Percentiles rank a stretch among this genome's conserved stretches.
Evolutionary conservation across 2,329 filamentous ascomycete genomes (phyloP).

Genomic region (Fusarium transvaalense): DNA sequence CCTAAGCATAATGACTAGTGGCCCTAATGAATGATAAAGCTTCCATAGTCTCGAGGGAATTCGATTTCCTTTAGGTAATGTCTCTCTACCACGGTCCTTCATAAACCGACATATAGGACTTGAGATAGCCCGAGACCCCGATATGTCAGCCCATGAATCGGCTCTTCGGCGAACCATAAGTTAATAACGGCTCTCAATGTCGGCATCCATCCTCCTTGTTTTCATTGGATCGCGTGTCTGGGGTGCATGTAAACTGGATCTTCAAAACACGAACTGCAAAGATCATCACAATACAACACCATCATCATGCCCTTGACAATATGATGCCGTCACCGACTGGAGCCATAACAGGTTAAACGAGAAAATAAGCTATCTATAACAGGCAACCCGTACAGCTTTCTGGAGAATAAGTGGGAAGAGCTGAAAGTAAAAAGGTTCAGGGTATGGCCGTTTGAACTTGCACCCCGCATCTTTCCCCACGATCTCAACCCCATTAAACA

Average conservation of each 20-base stretch:
- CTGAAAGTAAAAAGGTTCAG: constrained; percentile 3
- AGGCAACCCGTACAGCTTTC: neutral
- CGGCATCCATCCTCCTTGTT: neutral
- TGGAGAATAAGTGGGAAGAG: constrained; percentile 2
- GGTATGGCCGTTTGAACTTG: constrained; percentile 13
- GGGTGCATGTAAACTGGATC: constrained; percentile 29
- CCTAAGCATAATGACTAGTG: neutral
- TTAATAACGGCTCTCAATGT: neutral
- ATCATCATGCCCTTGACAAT: constrained; percentile 14
- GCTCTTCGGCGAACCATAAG: constrained; percentile 7
- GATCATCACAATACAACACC: constrained; percentile 27
- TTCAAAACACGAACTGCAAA: constrained; percentile 13
- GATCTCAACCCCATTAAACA: constrained; percentile 16
- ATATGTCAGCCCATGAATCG: constrained; percentile 3
- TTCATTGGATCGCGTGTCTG: constrained; percentile 25
- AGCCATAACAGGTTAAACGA: neutral
- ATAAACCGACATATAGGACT: neutral
- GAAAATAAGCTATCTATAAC: neutral
- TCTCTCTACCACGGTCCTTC: neutral
- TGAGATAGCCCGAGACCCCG: constrained; percentile 32
- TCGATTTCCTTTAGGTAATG: neutral
- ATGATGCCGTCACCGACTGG: constrained; percentile 18
- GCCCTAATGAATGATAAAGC: too few species aligned
- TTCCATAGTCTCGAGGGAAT: neutral
- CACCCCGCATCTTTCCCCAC: constrained; percentile 38